phyloP scores from a whole-genome alignment of 345 rosid species.

The Jatropha curcas region DNA sequence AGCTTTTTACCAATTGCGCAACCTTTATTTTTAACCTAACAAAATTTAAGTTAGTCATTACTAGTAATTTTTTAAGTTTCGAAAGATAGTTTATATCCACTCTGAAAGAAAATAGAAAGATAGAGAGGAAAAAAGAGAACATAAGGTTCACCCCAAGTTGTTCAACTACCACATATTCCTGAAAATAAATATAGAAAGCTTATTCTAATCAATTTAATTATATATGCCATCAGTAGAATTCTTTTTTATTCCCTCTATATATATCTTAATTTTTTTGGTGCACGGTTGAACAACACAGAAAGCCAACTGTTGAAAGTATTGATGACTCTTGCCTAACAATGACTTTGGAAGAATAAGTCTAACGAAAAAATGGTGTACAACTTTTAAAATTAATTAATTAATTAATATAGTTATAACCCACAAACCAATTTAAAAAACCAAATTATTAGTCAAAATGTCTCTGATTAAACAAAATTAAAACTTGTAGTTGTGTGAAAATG shows the following conservation, averaged over 20 bases:
- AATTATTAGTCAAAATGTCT: conserved; percentile 14
- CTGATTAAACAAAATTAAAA: conserved; percentile 1
- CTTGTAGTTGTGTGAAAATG: background rate
- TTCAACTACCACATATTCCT: conserved; percentile 33
- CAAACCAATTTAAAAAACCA: background rate
- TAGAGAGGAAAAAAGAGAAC: background rate
- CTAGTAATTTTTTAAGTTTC: background rate
- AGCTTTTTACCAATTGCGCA: background rate
- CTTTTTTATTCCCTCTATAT: background rate
- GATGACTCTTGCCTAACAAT: conserved; percentile 36
- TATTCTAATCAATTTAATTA: conserved; percentile 13
- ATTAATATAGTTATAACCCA: background rate
- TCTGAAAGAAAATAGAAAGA: background rate
- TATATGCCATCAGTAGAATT: background rate
- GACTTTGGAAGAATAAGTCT: conserved; percentile 24
- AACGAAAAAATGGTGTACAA: background rate
- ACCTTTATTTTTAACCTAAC: conserved; percentile 6
- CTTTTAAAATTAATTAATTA: no score
- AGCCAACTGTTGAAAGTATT: conserved; percentile 22
- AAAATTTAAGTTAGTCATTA: conserved; percentile 6
- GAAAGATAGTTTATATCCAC: background rate
- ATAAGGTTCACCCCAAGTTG: conserved; percentile 15
- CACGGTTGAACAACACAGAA: conserved; percentile 42
- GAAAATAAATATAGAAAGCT: conserved; percentile 11
- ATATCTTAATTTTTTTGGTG: conserved; percentile 27